A percentile compares a stretch with the other conserved stretches of the same genome.
Evolutionary conservation across 768 basidiomycete species (phyloP).

Genomic region (Strobilomyces dryophilus): DNA sequence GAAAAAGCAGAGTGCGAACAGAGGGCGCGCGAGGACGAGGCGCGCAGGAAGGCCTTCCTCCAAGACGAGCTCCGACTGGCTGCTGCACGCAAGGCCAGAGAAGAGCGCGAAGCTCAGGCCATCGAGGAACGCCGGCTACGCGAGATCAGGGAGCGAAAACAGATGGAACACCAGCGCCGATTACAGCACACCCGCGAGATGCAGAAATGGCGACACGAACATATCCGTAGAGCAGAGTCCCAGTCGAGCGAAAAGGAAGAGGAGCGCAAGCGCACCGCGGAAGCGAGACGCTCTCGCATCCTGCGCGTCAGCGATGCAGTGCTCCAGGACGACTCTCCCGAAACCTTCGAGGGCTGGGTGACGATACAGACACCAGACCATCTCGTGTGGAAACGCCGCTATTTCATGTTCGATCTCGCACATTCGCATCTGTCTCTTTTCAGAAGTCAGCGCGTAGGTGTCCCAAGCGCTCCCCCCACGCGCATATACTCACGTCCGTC

Average conservation of each 20-base stretch:
- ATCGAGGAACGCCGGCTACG: constrained; percentile 42
- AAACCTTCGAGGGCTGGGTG: constrained; percentile 52
- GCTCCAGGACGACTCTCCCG: constrained; percentile 36
- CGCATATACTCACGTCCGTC: constrained; percentile 2
- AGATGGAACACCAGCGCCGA: constrained; percentile 43
- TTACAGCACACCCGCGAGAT: constrained; percentile 47
- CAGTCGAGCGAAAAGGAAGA: constrained; percentile 44
- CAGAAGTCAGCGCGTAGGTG: constrained; percentile 46
- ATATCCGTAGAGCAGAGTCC: constrained; percentile 42
- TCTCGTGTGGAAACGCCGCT: constrained; percentile 62
- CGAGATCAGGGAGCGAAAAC: constrained; percentile 47
- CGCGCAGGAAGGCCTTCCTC: constrained; percentile 38
- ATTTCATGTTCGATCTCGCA: constrained; percentile 49
- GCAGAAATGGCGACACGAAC: constrained; percentile 51
- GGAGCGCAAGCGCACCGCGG: constrained; percentile 36
- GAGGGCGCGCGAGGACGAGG: constrained; percentile 39
- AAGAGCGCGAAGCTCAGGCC: constrained; percentile 37
- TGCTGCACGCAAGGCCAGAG: constrained; percentile 33
- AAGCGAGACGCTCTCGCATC: constrained; percentile 36
- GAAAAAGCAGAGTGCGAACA: constrained; percentile 20
- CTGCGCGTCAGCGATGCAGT: constrained; percentile 45
- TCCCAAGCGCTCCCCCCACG: no score
- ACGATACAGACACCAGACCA: constrained; percentile 54
- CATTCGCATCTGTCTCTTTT: constrained; percentile 44
- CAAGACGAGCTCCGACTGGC: constrained; percentile 40